phyloP scores from a whole-genome alignment of 345 rosid genomes.

The Mallotus nudiflorus region DNA sequence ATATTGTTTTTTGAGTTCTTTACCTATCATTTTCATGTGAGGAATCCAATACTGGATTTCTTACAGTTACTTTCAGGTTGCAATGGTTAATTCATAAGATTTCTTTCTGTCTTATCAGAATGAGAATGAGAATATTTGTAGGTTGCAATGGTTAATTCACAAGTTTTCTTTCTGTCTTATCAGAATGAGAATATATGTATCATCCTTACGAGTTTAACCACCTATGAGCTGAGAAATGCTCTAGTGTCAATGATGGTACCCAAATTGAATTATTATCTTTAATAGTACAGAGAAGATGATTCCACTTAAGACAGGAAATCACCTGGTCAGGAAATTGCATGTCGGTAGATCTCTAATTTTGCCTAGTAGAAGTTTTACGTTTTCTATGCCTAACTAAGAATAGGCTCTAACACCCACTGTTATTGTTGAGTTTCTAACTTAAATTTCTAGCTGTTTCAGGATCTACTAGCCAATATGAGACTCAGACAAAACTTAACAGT shows the following conservation, averaged over 20 bases:
- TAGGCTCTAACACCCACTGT: not conserved
- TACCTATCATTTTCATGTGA: not conserved
- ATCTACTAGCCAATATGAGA: not conserved
- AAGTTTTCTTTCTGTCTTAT: not conserved
- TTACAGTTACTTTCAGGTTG: too few species aligned
- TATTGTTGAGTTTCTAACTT: slow-evolving; percentile 9
- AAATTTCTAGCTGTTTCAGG: not conserved
- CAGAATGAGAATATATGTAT: not conserved
- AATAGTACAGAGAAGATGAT: not conserved
- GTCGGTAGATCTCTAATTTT: not conserved
- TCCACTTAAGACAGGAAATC: not conserved
- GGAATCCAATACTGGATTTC: not conserved
- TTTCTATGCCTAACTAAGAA: not conserved
- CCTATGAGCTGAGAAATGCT: too few species aligned
- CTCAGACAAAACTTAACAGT: not conserved
- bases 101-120: not conserved
- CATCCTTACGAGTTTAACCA: too few species aligned
- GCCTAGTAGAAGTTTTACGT: not conserved
- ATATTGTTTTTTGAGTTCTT: not conserved
- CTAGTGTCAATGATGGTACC: not conserved
- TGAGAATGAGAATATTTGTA: too few species aligned
- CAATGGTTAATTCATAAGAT: not conserved
- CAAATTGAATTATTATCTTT: not conserved
- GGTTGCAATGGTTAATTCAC: too few species aligned
- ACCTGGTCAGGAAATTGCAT: not conserved